A percentile compares a stretch with the other conserved stretches of the same genome.
phyloP scores from a whole-genome alignment of 1,139 yeast genomes.

The Debaryomyces sp. region DNA sequence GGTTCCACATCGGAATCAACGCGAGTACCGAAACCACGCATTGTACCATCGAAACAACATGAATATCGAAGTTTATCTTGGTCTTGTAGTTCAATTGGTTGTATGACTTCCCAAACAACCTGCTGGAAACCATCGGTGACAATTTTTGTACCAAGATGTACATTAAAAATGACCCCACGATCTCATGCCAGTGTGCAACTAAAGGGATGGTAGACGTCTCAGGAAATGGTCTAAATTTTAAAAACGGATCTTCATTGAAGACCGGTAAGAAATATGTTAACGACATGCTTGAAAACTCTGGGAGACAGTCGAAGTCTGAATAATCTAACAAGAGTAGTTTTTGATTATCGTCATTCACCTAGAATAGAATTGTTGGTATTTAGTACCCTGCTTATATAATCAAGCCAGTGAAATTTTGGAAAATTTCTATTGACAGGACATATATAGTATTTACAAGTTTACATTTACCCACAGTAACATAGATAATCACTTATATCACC shows the following conservation, averaged over 20 bases:
- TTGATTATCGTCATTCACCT: not conserved
- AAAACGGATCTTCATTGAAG: constrained; percentile 45
- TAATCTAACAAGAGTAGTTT: not conserved
- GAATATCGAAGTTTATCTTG: constrained; percentile 79
- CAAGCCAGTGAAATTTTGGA: not conserved
- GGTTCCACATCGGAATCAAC: constrained; percentile 62
- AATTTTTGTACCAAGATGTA: constrained; percentile 42
- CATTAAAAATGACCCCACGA: constrained; percentile 39
- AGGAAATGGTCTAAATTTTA: constrained; percentile 51
- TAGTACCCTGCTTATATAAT: not conserved
- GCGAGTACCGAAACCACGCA: constrained; percentile 58
- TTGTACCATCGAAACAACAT: constrained; percentile 87
- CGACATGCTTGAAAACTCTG: not conserved
- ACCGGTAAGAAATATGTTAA: constrained; percentile 24
- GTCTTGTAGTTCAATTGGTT: constrained; percentile 47
- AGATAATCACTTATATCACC: not conserved
- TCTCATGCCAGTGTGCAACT: constrained; percentile 59
- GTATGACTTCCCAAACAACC: constrained; percentile 51
- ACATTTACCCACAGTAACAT: not conserved
- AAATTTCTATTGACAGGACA: not conserved
- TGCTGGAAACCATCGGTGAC: constrained; percentile 37
- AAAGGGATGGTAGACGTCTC: constrained; percentile 26
- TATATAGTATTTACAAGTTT: not conserved
- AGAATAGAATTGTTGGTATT: not conserved
- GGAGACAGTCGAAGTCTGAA: not conserved